Conservation (phyloP, 2,329 filamentous ascomycete genomes). For the Monilinia laxa region DNA sequence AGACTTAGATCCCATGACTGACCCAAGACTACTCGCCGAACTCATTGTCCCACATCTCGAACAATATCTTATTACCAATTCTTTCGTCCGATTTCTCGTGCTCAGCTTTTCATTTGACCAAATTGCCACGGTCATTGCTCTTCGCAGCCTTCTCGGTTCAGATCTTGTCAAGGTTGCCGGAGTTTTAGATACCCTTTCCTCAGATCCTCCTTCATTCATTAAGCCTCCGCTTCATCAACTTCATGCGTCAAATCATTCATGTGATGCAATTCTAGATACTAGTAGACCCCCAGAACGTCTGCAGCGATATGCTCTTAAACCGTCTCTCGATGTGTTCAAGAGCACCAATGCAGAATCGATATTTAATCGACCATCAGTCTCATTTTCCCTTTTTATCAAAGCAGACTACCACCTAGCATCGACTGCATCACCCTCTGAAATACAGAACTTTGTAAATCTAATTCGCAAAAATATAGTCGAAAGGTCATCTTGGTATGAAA, state of each 20-base stretch:
- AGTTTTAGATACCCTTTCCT: slow-evolving; percentile 45
- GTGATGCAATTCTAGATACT: slow-evolving; percentile 26
- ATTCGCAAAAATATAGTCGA: slow-evolving; percentile 52
- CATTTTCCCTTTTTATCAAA: slow-evolving; percentile 46
- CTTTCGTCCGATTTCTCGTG: slow-evolving; percentile 55
- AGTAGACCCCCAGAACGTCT: not conserved
- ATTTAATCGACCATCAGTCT: slow-evolving; percentile 23
- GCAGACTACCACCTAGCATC: slow-evolving; percentile 59
- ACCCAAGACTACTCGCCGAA: slow-evolving; percentile 55
- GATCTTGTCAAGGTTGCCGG: slow-evolving; percentile 59
- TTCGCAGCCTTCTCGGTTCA: slow-evolving; percentile 57
- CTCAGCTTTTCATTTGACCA: slow-evolving; percentile 59
- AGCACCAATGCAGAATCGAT: not conserved
- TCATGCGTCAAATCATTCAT: slow-evolving; percentile 24
- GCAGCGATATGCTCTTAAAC: slow-evolving; percentile 8
- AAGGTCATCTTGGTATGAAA: slow-evolving; percentile 49
- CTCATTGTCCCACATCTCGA: slow-evolving; percentile 61
- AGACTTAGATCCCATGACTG: slow-evolving; percentile 52
- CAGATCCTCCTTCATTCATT: slow-evolving; percentile 33
- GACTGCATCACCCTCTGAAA: slow-evolving; percentile 54
- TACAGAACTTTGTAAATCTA: slow-evolving; percentile 53
- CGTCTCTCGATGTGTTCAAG: not conserved
- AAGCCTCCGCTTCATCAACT: slow-evolving; percentile 26
- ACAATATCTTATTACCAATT: slow-evolving; percentile 55
- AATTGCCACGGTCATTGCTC: slow-evolving; percentile 54